Evolutionary conservation across 192 early-diverging fungal species (phyloP).

Genomic region (Geranomyces variabilis): DNA sequence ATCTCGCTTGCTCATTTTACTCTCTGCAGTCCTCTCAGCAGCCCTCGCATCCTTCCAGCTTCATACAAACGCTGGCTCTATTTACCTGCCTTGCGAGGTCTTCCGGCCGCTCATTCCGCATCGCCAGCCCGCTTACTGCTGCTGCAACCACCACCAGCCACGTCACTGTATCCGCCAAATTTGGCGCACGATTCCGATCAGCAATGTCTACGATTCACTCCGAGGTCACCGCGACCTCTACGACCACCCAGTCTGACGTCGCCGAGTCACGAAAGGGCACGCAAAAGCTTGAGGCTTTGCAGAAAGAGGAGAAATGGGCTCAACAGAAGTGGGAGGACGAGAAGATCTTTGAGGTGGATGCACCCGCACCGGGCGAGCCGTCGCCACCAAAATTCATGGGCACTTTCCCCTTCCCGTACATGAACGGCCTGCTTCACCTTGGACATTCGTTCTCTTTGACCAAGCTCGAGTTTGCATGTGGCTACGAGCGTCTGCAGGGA

Average conservation of each 20-base stretch:
- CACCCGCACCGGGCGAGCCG: slow-evolving; percentile 69
- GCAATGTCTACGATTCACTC: not conserved
- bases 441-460: slow-evolving; percentile 97
- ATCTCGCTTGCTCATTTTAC: too few species aligned
- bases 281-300: slow-evolving; percentile 28
- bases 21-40: too few species aligned
- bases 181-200: not conserved
- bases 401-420: slow-evolving; percentile 97
- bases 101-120: too few species aligned
- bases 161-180: too few species aligned
- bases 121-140: too few species aligned
- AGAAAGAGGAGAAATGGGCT: slow-evolving; percentile 24
- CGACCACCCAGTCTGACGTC: slow-evolving; percentile 4
- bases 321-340: slow-evolving; percentile 80
- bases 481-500: slow-evolving; percentile 92
- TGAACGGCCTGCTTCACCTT: slow-evolving; percentile 80
- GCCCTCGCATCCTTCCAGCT: too few species aligned
- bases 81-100: too few species aligned
- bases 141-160: too few species aligned
- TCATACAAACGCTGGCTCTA: too few species aligned
- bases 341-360: slow-evolving; percentile 82
- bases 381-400: slow-evolving; percentile 86
- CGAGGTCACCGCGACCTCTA: slow-evolving; percentile 5
- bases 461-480: slow-evolving; percentile 94
- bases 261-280: slow-evolving; percentile 14